Percentiles rank a stretch among this genome's conserved stretches.
Evolutionary conservation across 176 grass and related monocot species (phyloP).

Genomic region (Thinopyrum elongatum): DNA sequence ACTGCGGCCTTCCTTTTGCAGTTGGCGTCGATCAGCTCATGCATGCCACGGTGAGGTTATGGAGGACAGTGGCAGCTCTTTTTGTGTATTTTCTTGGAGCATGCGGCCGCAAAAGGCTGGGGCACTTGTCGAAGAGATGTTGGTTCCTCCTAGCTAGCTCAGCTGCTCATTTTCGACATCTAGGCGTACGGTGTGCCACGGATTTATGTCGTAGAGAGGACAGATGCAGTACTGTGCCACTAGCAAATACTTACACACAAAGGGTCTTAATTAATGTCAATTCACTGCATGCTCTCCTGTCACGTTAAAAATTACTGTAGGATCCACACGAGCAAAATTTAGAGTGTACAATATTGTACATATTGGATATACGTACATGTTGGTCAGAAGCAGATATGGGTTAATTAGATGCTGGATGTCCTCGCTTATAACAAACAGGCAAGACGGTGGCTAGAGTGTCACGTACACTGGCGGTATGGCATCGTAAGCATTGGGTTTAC

Average conservation of each 20-base stretch:
- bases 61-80: not conserved
- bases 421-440: not conserved
- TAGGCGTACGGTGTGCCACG: not conserved
- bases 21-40: slow-evolving; percentile 25
- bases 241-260: not conserved
- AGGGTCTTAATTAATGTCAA: not conserved
- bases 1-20: slow-evolving; percentile 15
- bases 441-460: not conserved
- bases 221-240: not conserved
- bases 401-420: no score
- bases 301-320: not conserved
- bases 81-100: slow-evolving; percentile 18
- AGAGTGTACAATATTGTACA: not conserved
- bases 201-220: not conserved
- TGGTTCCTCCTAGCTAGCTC: not conserved
- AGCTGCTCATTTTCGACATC: not conserved
- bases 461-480: not conserved
- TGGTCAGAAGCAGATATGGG: not conserved
- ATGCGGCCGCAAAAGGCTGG: slow-evolving; percentile 35
- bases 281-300: not conserved
- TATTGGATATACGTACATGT: not conserved
- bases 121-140: slow-evolving; percentile 32
- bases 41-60: not conserved
- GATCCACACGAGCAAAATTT: not conserved
- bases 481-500: no score